A percentile compares a stretch with the other conserved stretches of the same genome.
Evolutionary conservation across 192 early-diverging fungal genomes (phyloP).

Genomic region (Rhizophagus prolifer): DNA sequence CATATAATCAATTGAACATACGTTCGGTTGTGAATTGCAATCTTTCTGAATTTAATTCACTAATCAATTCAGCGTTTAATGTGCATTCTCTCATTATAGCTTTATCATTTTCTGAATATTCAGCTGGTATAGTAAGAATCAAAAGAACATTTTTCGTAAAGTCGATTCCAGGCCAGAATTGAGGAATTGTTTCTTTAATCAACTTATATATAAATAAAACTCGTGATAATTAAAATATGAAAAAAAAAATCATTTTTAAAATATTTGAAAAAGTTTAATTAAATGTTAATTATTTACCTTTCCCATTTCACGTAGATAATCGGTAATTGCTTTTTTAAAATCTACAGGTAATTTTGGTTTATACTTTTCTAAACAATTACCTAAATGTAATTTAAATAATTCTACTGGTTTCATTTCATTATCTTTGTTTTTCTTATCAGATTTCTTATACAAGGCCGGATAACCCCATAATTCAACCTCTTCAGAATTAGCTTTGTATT

Average conservation of each 20-base stretch:
- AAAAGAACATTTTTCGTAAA: background rate
- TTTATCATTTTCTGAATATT: constrained; percentile 38
- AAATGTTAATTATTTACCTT: background rate
- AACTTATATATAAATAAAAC: background rate
- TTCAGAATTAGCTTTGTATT: background rate
- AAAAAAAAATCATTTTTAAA: too few relatives aligned
- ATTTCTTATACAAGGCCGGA: background rate
- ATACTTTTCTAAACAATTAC: background rate
- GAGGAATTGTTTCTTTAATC: background rate
- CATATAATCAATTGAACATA: background rate
- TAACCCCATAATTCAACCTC: background rate
- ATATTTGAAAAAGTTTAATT: too few relatives aligned
- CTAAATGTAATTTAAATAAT: constrained; percentile 1
- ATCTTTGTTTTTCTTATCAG: too few relatives aligned
- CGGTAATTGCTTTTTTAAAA: background rate
- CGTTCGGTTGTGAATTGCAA: constrained; percentile 4
- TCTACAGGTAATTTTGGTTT: background rate
- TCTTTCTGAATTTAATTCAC: background rate
- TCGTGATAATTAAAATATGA: background rate
- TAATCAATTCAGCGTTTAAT: constrained; percentile 48
- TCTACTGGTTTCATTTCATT: background rate
- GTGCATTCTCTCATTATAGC: constrained; percentile 54
- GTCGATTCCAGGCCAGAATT: background rate
- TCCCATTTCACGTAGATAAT: background rate
- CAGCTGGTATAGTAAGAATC: background rate